These are phyloP conservation scores for Parsonsia alboflavescens DNA, from an alignment of 257 asterid species.

Conservation along the genomic window DNA sequence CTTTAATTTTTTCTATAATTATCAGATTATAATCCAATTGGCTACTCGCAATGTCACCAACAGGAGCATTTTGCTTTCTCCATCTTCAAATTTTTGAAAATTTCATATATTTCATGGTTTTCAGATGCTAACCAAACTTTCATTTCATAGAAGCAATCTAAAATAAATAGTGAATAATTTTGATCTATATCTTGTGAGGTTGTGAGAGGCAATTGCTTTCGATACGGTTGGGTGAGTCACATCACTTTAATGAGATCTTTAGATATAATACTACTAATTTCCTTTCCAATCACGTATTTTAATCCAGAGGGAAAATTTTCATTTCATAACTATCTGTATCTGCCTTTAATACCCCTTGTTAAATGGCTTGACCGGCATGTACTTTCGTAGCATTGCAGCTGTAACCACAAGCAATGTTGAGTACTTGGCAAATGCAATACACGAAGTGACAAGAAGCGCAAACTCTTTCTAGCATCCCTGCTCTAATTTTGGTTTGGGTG, in stretches of 20 bases:
- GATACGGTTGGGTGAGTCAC: not conserved
- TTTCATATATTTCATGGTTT: not conserved
- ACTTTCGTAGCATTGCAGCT: not conserved
- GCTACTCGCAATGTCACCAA: not conserved
- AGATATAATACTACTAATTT: not conserved
- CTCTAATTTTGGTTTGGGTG: not conserved
- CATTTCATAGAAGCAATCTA: not conserved
- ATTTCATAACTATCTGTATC: not conserved
- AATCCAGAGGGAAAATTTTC: not conserved
- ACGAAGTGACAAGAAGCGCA: constrained; percentile 1
- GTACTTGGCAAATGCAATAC: not conserved
- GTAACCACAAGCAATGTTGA: not conserved
- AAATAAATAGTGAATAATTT: too few species aligned
- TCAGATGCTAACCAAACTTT: not conserved
- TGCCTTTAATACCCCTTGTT: not conserved
- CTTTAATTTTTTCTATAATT: not conserved
- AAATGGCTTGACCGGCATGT: not conserved
- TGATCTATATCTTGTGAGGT: not conserved
- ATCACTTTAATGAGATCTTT: not conserved
- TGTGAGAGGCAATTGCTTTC: not conserved
- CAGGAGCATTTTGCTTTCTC: not conserved
- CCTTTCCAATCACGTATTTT: not conserved
- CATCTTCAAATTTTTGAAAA: not conserved
- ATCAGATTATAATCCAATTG: not conserved
- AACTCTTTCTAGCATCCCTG: not conserved